Percentiles rank a stretch among this genome's conserved stretches.
phyloP scores from a whole-genome alignment of 345 rosid genomes.

The Draba incana region DNA sequence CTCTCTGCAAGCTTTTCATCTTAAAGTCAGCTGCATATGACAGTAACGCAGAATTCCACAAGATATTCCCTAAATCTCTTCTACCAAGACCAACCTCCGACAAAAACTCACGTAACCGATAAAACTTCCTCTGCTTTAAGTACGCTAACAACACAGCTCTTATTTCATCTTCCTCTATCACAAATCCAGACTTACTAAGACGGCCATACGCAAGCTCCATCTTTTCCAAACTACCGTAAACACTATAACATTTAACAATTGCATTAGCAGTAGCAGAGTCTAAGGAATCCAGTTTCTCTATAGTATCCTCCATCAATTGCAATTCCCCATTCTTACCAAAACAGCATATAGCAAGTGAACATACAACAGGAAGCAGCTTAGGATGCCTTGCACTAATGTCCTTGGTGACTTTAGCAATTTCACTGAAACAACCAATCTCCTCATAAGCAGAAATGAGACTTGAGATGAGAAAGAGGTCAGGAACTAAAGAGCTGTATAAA shows the following conservation, averaged over 20 bases:
- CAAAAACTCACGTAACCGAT: slow-evolving; percentile 60
- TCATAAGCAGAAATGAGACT: slow-evolving; percentile 56
- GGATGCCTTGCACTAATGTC: slow-evolving; percentile 47
- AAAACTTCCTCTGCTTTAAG: slow-evolving; percentile 52
- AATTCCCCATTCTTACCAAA: slow-evolving; percentile 67
- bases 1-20: slow-evolving; percentile 90
- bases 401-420: slow-evolving; percentile 47
- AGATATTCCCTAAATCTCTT: slow-evolving; percentile 61
- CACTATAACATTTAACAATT: slow-evolving; percentile 54
- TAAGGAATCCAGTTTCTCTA: slow-evolving; percentile 51
- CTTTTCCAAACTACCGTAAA: slow-evolving; percentile 55
- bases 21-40: slow-evolving; percentile 83
- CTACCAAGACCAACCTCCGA: slow-evolving; percentile 68
- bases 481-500: slow-evolving; percentile 48
- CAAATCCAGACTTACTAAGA: slow-evolving; percentile 58
- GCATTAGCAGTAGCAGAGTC: slow-evolving; percentile 59
- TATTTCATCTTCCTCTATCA: slow-evolving; percentile 56
- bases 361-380: slow-evolving; percentile 43
- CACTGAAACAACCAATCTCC: slow-evolving; percentile 45
- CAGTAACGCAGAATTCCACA: slow-evolving; percentile 78
- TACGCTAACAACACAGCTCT: slow-evolving; percentile 64
- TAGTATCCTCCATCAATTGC: slow-evolving; percentile 57
- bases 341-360: slow-evolving; percentile 58
- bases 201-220: slow-evolving; percentile 67
- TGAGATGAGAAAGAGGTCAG: slow-evolving; percentile 48